These are phyloP conservation scores for Sclerotinia spermophila DNA, from an alignment of 2,329 filamentous ascomycete genomes.

Conservation along the genomic window DNA sequence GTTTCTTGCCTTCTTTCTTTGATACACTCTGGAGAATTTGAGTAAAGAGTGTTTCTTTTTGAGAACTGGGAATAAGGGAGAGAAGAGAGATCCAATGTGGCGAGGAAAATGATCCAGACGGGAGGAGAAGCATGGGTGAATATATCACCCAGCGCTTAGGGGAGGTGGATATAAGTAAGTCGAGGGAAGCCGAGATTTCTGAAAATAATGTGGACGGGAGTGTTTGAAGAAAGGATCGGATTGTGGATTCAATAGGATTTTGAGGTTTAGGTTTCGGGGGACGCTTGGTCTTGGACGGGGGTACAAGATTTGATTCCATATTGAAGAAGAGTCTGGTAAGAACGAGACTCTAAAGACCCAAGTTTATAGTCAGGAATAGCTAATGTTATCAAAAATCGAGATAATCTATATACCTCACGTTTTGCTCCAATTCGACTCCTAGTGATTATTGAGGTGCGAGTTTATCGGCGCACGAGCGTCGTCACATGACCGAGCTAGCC, in stretches of 20 bases:
- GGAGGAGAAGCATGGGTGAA: constrained; percentile 58
- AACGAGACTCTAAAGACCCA: neutral
- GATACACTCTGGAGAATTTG: constrained; percentile 48
- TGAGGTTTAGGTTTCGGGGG: constrained; percentile 36
- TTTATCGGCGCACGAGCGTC: accelerated
- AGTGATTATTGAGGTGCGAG: neutral
- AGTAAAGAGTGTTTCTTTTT: constrained; percentile 44
- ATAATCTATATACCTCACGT: neutral
- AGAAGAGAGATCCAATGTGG: constrained; percentile 28
- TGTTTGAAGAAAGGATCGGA: constrained; percentile 39
- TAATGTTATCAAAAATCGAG: neutral
- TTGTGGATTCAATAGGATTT: constrained; percentile 40
- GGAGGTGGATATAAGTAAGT: constrained; percentile 22
- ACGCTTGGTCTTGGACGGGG: constrained; percentile 7
- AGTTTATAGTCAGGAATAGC: neutral
- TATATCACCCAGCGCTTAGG: constrained; percentile 60
- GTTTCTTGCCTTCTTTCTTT: constrained; percentile 39
- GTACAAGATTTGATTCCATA: neutral
- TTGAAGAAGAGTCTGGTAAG: accelerated
- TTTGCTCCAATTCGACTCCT: neutral
- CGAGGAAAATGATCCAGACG: constrained; percentile 55
- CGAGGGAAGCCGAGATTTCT: constrained; percentile 23
- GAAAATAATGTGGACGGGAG: constrained; percentile 27
- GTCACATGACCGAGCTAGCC: accelerated
- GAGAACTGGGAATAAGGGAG: neutral